Base-by-base conservation (phyloP, 1,139 yeast genomes). In the Magnusiomyces suaveolens region DNA sequence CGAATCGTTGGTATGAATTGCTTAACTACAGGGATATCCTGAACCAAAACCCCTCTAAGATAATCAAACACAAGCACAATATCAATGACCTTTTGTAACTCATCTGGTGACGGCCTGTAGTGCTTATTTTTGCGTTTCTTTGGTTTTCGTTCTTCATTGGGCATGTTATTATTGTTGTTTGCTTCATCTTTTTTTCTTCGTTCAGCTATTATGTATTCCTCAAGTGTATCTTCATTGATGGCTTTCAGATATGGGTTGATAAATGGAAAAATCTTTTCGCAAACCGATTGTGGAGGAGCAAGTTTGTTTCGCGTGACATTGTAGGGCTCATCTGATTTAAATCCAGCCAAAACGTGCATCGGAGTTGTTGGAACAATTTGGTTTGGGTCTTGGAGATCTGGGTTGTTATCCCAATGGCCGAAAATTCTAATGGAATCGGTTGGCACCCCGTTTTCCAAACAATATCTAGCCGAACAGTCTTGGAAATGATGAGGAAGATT, bases 331-430 rank as follows among this genome's bases (percentile, higher is more conserved):
- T n/a, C 47, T 24, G 4, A 18, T 16, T 43, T 24, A 16, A 43
- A 43, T n/a, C 47, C 47, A 43, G 47, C 47, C 32, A 43, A 25
- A 24, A 43, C 6, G 4, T 23, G 32, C 47, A 43, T 43, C 3
- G 47, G 32, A 14, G 47, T n/a, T n/a, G 14, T 3, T 43, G 47
- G 47, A 43, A 43, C 47, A 24, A 25, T 25, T 14, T 6, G 24
- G 20, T 14, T 12, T 3, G 32, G 33, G 20, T 43, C 23, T 24
- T 23, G 18, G 16, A 25, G 21, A 43, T 24, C 47, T 3, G 47
- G 33, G 20, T 43, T 24, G 32, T n/a, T 16, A 20, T 20, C 33
- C 47, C 47, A 43, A 25, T 43, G 47, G 3, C 47, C 47, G n/a
- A 43, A 43, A 10, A 43, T 43, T 25, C 33, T 16, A 4, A 43